A percentile compares a stretch with the other conserved stretches of the same genome.
Conservation (phyloP, 257 asterid species). For the Marsdenia floribunda region DNA sequence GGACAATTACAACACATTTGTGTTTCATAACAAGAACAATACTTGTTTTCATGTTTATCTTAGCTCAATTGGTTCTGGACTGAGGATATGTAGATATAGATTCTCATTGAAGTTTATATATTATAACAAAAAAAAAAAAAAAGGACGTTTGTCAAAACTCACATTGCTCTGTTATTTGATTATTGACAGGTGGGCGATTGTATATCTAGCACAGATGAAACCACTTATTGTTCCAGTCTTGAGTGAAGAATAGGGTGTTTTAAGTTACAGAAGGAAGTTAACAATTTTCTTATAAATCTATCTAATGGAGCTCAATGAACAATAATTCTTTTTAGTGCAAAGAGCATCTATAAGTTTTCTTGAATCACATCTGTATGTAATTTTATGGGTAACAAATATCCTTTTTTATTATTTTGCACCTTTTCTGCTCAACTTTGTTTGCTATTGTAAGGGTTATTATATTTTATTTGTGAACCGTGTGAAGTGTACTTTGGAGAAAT, state of each 20-base stretch:
- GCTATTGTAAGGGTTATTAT: conserved; percentile 1
- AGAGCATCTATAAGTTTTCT: conserved; percentile 14
- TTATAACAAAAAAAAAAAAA: too few relatives aligned
- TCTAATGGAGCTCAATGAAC: conserved; percentile 15
- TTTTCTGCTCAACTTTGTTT: conserved; percentile 2
- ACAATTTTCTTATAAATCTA: conserved; percentile 10
- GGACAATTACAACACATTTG: background rate
- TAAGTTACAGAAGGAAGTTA: conserved; percentile 14
- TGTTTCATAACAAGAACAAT: too few relatives aligned
- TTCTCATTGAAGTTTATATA: too few relatives aligned
- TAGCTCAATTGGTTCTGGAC: background rate
- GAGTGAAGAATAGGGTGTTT: conserved; percentile 49
- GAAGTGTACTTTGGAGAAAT: conserved; percentile 9
- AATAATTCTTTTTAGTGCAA: conserved; percentile 13
- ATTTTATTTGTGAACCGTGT: background rate
- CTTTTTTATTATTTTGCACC: conserved; percentile 12
- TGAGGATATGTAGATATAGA: background rate
- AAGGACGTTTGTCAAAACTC: background rate
- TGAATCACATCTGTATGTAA: conserved; percentile 18
- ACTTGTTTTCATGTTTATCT: background rate
- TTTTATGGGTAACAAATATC: conserved; percentile 1
- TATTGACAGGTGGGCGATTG: conserved; percentile 80
- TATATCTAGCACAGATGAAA: conserved; percentile 83
- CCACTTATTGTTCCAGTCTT: conserved; percentile 84
- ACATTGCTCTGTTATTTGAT: conserved; percentile 14